A percentile compares a stretch with the other conserved stretches of the same genome.
Evolutionary conservation across 1,139 yeast species (phyloP).

Genomic region (Candida mesenterica): DNA sequence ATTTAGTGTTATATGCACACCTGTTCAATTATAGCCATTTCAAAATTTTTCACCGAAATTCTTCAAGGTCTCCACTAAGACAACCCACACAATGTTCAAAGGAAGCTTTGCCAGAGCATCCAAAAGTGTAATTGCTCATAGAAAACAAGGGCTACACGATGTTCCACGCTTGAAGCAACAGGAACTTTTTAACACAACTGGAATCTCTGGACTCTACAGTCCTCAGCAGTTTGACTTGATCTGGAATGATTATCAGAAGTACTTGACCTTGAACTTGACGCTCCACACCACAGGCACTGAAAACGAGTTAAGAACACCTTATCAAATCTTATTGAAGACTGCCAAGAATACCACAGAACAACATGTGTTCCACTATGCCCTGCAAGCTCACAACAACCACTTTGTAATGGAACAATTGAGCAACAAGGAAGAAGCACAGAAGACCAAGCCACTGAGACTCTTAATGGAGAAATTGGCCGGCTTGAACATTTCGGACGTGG

Average conservation of each 20-base stretch:
- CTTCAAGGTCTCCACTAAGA: constrained; percentile 1
- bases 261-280: constrained; percentile 66
- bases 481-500: constrained; percentile 42
- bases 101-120: not conserved
- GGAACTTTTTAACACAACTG: constrained; percentile 39
- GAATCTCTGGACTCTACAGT: constrained; percentile 73
- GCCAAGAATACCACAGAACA: constrained; percentile 70
- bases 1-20: not conserved
- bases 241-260: constrained; percentile 81
- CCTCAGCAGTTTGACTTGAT: constrained; percentile 66
- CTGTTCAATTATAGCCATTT: not conserved
- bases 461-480: constrained; percentile 43
- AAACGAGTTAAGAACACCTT: constrained; percentile 74
- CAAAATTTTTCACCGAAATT: constrained; percentile 2
- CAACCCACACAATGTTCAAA: not conserved
- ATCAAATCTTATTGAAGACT: constrained; percentile 71
- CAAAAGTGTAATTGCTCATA: not conserved
- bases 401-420: constrained; percentile 73
- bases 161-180: constrained; percentile 59
- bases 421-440: constrained; percentile 28
- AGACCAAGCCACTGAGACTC: constrained; percentile 48
- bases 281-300: constrained; percentile 75
- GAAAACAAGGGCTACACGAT: constrained; percentile 43
- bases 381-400: constrained; percentile 92
- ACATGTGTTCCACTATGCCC: constrained; percentile 78